phyloP scores from a whole-genome alignment of 805 yeast genomes.

The Cyberlindnera bimundalis region DNA sequence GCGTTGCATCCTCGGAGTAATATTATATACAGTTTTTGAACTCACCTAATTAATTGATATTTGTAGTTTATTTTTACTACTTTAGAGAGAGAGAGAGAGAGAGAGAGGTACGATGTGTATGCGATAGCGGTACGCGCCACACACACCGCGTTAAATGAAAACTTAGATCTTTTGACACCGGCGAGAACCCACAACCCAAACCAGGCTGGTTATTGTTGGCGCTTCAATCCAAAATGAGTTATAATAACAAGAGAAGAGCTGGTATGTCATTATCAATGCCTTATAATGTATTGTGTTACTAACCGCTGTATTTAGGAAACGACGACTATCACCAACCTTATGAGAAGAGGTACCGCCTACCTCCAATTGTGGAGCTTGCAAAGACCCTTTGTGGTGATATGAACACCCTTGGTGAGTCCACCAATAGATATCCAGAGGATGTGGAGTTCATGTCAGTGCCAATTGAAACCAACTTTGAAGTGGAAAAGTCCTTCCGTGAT shows the following conservation, averaged over 20 bases:
- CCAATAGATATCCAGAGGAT: slow-evolving; percentile 48
- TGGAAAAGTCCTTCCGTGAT: slow-evolving; percentile 54
- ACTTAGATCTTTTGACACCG: background rate
- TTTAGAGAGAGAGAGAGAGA: too few relatives aligned
- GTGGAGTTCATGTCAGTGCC: slow-evolving; percentile 67
- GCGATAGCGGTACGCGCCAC: background rate
- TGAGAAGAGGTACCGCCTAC: slow-evolving; percentile 31
- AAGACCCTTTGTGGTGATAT: slow-evolving; percentile 48
- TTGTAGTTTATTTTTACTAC: too few relatives aligned
- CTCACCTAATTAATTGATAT: too few relatives aligned
- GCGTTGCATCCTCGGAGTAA: slow-evolving; percentile 10
- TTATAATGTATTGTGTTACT: background rate
- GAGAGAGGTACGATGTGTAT: too few relatives aligned
- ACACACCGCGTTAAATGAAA: too few relatives aligned
- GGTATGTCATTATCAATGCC: slow-evolving; percentile 17
- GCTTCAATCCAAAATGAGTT: slow-evolving; percentile 19
- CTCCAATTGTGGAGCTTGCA: slow-evolving; percentile 45
- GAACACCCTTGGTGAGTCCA: slow-evolving; percentile 57
- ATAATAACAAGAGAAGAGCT: slow-evolving; percentile 27
- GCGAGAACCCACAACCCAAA: background rate
- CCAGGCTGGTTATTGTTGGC: background rate
- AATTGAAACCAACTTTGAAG: slow-evolving; percentile 60
- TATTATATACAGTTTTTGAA: too few relatives aligned
- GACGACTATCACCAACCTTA: slow-evolving; percentile 25
- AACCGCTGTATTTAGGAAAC: slow-evolving; percentile 17